phyloP scores from a whole-genome alignment of 192 early-diverging fungal species.

The Coemansia sp. region DNA sequence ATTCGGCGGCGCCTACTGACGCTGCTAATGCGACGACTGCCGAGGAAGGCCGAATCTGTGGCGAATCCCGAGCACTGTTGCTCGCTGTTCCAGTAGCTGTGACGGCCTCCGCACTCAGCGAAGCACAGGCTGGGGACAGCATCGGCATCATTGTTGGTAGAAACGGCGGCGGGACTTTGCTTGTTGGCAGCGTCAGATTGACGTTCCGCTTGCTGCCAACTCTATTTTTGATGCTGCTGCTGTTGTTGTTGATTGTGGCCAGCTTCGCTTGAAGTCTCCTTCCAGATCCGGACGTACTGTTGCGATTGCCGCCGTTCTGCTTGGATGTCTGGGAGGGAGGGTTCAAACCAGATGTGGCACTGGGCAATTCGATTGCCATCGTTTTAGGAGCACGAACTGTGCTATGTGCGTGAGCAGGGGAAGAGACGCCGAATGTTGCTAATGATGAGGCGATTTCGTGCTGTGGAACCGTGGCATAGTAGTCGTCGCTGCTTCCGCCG shows the following conservation, averaged over 20 bases:
- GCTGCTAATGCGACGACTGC: constrained; percentile 1
- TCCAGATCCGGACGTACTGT: not conserved
- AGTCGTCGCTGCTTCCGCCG: not conserved
- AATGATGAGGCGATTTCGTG: not conserved
- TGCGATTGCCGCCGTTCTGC: not conserved
- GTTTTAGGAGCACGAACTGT: not conserved
- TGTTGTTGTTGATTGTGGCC: not conserved
- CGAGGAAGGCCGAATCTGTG: constrained; percentile 13
- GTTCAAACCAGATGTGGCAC: not conserved
- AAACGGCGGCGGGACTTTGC: constrained; percentile 1
- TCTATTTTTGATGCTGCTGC: no score
- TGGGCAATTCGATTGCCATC: not conserved
- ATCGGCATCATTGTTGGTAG: constrained; percentile 22
- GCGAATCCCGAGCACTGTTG: constrained; percentile 28
- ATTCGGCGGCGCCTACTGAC: constrained; percentile 3
- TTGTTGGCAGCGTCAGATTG: constrained; percentile 26
- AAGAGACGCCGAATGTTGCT: not conserved
- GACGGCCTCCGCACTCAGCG: constrained; percentile 27
- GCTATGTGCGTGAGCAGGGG: not conserved
- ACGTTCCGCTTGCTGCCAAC: constrained; percentile 18
- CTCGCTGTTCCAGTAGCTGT: constrained; percentile 25
- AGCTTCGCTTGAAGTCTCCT: constrained; percentile 6
- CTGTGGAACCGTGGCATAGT: not conserved
- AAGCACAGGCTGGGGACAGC: constrained; percentile 31
- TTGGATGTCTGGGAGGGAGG: not conserved